Percentiles rank a stretch among this genome's conserved stretches.
Conservation (phyloP, 164 flowering plant species). For the Umbellularia californica region DNA sequence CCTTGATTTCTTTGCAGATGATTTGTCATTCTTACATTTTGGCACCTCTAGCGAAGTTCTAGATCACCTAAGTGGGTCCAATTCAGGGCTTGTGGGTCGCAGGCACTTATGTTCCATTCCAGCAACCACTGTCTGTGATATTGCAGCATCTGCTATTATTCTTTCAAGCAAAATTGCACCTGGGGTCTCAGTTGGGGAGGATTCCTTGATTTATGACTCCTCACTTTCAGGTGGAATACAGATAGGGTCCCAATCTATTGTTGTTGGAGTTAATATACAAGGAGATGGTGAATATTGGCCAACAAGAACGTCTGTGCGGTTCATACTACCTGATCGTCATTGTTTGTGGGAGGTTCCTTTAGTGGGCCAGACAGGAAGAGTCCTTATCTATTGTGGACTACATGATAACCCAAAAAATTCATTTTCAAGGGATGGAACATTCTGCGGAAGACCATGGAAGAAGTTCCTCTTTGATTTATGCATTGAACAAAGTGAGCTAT, state of each 20-base stretch:
- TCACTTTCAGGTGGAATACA: constrained; percentile 65
- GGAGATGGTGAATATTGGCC: constrained; percentile 14
- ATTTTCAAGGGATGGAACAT: constrained; percentile 60
- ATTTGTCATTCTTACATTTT: constrained; percentile 84
- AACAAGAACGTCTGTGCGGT: constrained; percentile 34
- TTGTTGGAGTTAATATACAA: constrained; percentile 74
- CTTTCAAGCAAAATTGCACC: constrained; percentile 83
- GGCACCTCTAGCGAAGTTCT: constrained; percentile 96
- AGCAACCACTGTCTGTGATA: constrained; percentile 85
- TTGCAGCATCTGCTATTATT: constrained; percentile 82
- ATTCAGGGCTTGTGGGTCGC: constrained; percentile 75
- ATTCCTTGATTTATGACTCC: constrained; percentile 86
- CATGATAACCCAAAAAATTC: constrained; percentile 90
- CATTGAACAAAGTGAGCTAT: constrained; percentile 67
- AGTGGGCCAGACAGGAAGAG: constrained; percentile 48
- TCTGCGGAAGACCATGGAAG: constrained; percentile 96
- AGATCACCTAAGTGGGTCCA: constrained; percentile 77
- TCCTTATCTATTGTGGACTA: constrained; percentile 88
- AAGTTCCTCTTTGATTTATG: constrained; percentile 57
- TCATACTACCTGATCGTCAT: constrained; percentile 94
- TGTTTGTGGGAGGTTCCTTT: constrained; percentile 99
- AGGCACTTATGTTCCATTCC: constrained; percentile 95
- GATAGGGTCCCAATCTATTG: constrained; percentile 81
- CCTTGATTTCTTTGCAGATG: constrained; percentile 49
- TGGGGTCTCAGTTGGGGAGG: constrained; percentile 92